Conservation (phyloP, 441 rosid species). For the Manihot esculenta region DNA sequence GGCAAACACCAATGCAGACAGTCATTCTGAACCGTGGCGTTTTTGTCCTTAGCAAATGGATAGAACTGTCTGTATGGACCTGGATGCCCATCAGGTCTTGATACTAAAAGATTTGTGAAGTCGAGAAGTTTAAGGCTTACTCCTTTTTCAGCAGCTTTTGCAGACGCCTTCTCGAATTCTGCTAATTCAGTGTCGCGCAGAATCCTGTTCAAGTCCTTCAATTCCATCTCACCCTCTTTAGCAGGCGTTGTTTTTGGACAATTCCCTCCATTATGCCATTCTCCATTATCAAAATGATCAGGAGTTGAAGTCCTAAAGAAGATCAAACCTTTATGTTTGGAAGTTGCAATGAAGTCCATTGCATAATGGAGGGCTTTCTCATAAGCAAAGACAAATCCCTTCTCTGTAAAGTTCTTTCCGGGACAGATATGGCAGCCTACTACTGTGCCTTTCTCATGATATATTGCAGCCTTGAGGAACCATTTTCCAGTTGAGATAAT, state of each 20-base stretch:
- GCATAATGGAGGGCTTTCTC: constrained; percentile 50
- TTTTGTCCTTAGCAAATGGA: constrained; percentile 61
- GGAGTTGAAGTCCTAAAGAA: constrained; percentile 89
- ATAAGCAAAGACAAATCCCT: constrained; percentile 79
- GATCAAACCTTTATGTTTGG: constrained; percentile 51
- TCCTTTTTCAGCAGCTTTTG: constrained; percentile 39
- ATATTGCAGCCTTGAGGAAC: constrained; percentile 83
- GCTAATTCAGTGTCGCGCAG: constrained; percentile 55
- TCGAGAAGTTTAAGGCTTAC: constrained; percentile 70
- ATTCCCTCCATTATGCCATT: constrained; percentile 89
- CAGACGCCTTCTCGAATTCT: constrained; percentile 53
- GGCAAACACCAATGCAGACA: constrained; percentile 98
- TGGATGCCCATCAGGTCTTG: constrained; percentile 92
- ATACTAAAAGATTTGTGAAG: constrained; percentile 59
- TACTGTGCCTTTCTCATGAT: constrained; percentile 60
- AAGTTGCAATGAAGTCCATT: constrained; percentile 54
- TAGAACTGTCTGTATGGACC: constrained; percentile 73
- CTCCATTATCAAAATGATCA: constrained; percentile 88
- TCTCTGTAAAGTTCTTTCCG: constrained; percentile 51
- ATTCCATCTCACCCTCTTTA: constrained; percentile 59
- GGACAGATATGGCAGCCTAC: constrained; percentile 85
- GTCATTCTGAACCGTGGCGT: constrained; percentile 76
- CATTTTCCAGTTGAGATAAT: constrained; percentile 90
- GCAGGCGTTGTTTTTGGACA: constrained; percentile 59
- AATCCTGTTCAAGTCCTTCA: constrained; percentile 59